phyloP scores from a whole-genome alignment of 1,284 basidiomycete species.

The Lentinula novae-zelandiae region DNA sequence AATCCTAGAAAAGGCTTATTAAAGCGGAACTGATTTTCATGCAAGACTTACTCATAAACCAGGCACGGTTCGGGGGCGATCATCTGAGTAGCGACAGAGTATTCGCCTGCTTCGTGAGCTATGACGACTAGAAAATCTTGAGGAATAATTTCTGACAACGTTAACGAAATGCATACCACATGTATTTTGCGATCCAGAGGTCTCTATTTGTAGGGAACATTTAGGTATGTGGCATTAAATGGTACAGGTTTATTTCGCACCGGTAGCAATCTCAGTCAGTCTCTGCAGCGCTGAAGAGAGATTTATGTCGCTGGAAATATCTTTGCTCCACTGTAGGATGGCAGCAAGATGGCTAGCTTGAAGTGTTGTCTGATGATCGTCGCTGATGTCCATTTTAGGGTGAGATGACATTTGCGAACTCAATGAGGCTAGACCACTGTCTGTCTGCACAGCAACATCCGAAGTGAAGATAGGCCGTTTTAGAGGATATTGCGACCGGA shows the following conservation, averaged over 20 bases:
- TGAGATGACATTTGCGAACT: slow-evolving; percentile 22
- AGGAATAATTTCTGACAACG: neutral
- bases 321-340: slow-evolving; percentile 67
- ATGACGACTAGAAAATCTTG: slow-evolving; percentile 44
- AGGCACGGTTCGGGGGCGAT: slow-evolving; percentile 53
- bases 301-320: slow-evolving; percentile 70
- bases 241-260: slow-evolving; percentile 25
- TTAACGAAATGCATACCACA: slow-evolving; percentile 37
- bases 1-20: slow-evolving; percentile 36
- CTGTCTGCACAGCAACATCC: slow-evolving; percentile 63
- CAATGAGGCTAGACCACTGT: slow-evolving; percentile 37
- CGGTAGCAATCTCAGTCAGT: slow-evolving; percentile 66
- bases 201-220: slow-evolving; percentile 35
- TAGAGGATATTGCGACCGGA: slow-evolving; percentile 40
- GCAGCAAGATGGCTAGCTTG: slow-evolving; percentile 56
- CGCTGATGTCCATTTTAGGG: slow-evolving; percentile 33
- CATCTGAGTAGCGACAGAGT: slow-evolving; percentile 65
- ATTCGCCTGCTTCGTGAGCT: slow-evolving; percentile 63
- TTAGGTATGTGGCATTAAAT: neutral
- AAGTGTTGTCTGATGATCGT: slow-evolving; percentile 52
- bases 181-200: slow-evolving; percentile 61
- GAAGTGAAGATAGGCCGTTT: slow-evolving; percentile 54
- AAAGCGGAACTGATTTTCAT: neutral
- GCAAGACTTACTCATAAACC: slow-evolving; percentile 54
- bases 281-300: slow-evolving; percentile 63